Base-by-base conservation (phyloP, 805 yeast genomes). In the Saturnispora gosingensis region DNA sequence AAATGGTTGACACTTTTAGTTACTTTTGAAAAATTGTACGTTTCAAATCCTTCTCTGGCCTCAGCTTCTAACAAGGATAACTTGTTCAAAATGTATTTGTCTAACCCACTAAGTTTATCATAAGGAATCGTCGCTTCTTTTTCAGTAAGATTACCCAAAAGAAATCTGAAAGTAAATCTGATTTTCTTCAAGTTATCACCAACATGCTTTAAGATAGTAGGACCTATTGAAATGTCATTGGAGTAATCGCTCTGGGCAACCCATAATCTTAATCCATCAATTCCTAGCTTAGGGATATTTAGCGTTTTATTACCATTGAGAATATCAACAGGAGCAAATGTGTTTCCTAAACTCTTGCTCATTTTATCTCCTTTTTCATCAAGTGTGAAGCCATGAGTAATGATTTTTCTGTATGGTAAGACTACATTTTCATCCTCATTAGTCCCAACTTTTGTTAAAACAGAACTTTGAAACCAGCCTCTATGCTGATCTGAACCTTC, bases 401-500 rank as follows among this genome's bases (percentile, higher is more conserved):
- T 76, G 36, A 93, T 77, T 24, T 76, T 73, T 54, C 76, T 76
- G 67, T 78, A 93, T 0, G 99, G 98, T 58, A 67, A 49, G 10
- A 66, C 61, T 6, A 53, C 50, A 5, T 54, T 51, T 3, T 51
- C 54, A 1, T 64, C 54, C 1, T 70, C 69, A 10, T 68, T 61
- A 5, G 57, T 56, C 3, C 85, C 85, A 22, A 88, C 76, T 61
- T 81, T 85, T 24, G 95, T 89, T 53, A 93, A 70, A 27, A 93
- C 69, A 1, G 97, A 88, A 32, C 96, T 87, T 70, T 93, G 99
- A 65, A 93, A 93, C 99, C 99, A 93, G 1, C 99, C 99, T 54
- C 99, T 78, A 63, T 93, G 99, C 67, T 93, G 99, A 63, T 93
- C 99, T n/a, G 90, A 80, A 2, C 99, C 99, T 71, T 93, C 99